Evolutionary conservation across 495 filamentous ascomycete species (phyloP).

Genomic region (Tuber melanosporum): DNA sequence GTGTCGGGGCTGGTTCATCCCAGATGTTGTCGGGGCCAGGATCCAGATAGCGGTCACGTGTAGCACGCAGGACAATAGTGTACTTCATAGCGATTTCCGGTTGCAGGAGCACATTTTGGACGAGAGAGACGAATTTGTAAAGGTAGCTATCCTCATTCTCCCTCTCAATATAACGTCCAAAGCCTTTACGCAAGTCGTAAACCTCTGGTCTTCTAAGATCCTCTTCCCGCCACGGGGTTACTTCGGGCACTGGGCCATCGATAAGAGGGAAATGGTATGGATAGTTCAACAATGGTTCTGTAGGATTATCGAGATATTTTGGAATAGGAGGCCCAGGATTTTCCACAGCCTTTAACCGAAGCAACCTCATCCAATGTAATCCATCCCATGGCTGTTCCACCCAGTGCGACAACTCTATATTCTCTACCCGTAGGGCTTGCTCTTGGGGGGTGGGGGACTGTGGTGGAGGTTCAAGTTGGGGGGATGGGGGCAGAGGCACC

Average conservation of each 20-base stretch:
- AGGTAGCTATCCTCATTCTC: constrained; percentile 23
- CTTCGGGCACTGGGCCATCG: constrained; percentile 6
- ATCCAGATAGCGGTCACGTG: constrained; percentile 21
- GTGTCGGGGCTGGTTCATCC: constrained; percentile 19
- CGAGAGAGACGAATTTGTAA: constrained; percentile 21
- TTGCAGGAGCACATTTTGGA: constrained; percentile 14
- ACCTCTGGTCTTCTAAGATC: constrained; percentile 7
- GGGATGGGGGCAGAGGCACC: background rate
- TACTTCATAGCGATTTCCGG: constrained; percentile 34
- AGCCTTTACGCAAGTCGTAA: constrained; percentile 19
- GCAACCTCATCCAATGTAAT: background rate
- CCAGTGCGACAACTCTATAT: constrained; percentile 11
- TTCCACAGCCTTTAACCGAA: background rate
- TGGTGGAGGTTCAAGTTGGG: constrained; percentile 7
- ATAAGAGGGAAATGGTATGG: constrained; percentile 19
- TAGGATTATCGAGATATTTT: constrained; percentile 25
- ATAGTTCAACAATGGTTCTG: constrained; percentile 21
- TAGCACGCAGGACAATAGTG: constrained; percentile 20
- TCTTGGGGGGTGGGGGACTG: background rate
- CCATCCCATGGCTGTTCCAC: background rate
- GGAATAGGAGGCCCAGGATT: constrained; percentile 7
- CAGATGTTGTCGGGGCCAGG: constrained; percentile 15
- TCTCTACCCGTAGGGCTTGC: background rate
- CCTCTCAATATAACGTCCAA: background rate
- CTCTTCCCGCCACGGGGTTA: constrained; percentile 17